Base-by-base conservation (phyloP, 2,329 filamentous ascomycete species). In the Paecilomyces niveus region DNA sequence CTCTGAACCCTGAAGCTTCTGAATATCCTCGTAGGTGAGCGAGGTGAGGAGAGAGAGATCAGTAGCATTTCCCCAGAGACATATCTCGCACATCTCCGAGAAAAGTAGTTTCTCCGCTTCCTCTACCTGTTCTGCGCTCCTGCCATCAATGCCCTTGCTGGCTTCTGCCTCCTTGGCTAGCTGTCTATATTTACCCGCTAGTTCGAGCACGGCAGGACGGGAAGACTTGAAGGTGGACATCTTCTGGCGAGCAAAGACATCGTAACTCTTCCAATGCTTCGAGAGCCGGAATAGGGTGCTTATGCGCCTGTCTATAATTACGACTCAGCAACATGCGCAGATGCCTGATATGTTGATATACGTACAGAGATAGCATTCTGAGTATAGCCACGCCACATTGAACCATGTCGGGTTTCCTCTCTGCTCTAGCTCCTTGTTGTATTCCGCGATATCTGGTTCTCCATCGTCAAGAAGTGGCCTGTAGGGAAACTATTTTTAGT, bases 1-100 rank as follows among this genome's bases (percentile, higher is more conserved):
- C 67, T 92, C 83, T 7, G 89, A 87, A 15, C 93, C 93, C 78
- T 99, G 94, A 9, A 97, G 82, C 74, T 96, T 96, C 77, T 97
- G 93, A 64, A 99, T 95, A 69, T 97, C 94, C 67, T 97, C 92
- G 73, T 96, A 96, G 1, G 89, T 90, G 58, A 97, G 82, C 66
- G 88, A 92, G 0, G 92, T 96, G 57, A 97, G 81, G 21, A 97
- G 87, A 0, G 91, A 96, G 13, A 97, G 81, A 72, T 97, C 94
- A 0, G 93, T 97, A 1, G 93, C 94, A 72, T 97, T 97, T 10
- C 93, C 93, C 93, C 93, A 97, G 1, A 97, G 83, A 71, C 92
- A 97, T 66, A 97, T 94, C 79, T 97, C 91, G 74, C 88, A 92
- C 89, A 97, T 95, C 72, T 97, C 93, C 24, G 82, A 82, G 76